These are phyloP conservation scores for Middelhovenomyces tepae DNA, from an alignment of 805 yeast genomes.

Conservation along the genomic window DNA sequence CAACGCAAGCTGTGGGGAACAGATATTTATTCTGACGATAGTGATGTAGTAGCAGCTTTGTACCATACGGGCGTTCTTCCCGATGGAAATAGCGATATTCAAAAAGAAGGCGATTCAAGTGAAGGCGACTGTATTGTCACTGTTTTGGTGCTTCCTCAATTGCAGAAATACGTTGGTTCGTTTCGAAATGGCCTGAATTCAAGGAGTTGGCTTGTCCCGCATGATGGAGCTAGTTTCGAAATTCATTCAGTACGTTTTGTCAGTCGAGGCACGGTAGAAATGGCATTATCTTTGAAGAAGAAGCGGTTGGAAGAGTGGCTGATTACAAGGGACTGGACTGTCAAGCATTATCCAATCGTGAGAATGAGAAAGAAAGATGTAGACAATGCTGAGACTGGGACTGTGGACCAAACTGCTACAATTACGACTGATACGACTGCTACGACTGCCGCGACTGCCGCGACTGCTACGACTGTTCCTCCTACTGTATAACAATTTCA, in stretches of 20 bases:
- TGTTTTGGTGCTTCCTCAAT: conserved; percentile 56
- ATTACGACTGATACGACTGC: no score
- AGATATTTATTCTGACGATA: conserved; percentile 88
- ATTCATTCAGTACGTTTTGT: conserved; percentile 42
- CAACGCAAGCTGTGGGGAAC: conserved; percentile 77
- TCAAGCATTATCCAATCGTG: no score
- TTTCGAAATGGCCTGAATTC: conserved; percentile 64
- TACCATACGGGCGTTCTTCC: conserved; percentile 65
- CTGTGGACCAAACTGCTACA: no score
- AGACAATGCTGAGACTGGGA: no score
- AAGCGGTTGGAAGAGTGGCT: conserved; percentile 27
- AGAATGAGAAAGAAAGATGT: no score
- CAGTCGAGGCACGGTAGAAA: conserved; percentile 25
- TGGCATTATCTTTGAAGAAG: conserved; percentile 22
- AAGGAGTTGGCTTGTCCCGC: conserved; percentile 61
- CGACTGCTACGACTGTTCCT: no score
- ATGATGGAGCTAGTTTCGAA: conserved; percentile 72
- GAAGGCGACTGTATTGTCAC: conserved; percentile 34
- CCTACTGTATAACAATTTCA: no score
- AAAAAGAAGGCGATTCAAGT: neutral
- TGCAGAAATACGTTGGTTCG: conserved; percentile 56
- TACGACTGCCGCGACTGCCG: no score
- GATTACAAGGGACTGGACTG: conserved; percentile 13
- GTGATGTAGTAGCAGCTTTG: conserved; percentile 68
- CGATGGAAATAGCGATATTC: no score